Conservation (phyloP, 306 rosid species). For the Fagus sylvatica region DNA sequence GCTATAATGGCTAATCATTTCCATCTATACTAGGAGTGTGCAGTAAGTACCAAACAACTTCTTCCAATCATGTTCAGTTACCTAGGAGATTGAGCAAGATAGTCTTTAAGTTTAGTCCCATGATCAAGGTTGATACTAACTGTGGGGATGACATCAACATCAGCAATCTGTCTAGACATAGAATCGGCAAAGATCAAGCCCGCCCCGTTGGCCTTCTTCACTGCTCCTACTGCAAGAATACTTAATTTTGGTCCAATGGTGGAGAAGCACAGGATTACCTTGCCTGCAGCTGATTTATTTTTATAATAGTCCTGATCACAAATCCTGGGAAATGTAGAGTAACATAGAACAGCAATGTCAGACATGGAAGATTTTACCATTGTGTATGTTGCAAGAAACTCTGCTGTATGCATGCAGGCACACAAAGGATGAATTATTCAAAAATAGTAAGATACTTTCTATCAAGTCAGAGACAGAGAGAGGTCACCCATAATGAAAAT, state of each 20-base stretch:
- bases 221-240: conserved; percentile 34
- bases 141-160: conserved; percentile 37
- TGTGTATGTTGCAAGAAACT: no score
- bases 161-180: conserved; percentile 25
- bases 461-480: conserved; percentile 2
- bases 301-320: conserved; percentile 25
- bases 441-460: not conserved
- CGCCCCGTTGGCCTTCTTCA: conserved; percentile 32
- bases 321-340: conserved; percentile 24
- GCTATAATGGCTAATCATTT: not conserved
- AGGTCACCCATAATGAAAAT: conserved; percentile 34
- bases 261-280: conserved; percentile 47
- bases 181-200: conserved; percentile 48
- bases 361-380: no score
- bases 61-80: not conserved
- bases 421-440: not conserved
- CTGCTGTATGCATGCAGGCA: no score
- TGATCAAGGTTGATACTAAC: conserved; percentile 33
- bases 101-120: conserved; percentile 40
- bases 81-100: conserved; percentile 37
- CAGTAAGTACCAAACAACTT: not conserved
- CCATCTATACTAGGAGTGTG: not conserved
- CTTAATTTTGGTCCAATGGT: conserved; percentile 27
- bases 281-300: conserved; percentile 26
- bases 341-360: not conserved